Conservation (phyloP, 805 yeast species). For the Huiozyma sinensis region DNA sequence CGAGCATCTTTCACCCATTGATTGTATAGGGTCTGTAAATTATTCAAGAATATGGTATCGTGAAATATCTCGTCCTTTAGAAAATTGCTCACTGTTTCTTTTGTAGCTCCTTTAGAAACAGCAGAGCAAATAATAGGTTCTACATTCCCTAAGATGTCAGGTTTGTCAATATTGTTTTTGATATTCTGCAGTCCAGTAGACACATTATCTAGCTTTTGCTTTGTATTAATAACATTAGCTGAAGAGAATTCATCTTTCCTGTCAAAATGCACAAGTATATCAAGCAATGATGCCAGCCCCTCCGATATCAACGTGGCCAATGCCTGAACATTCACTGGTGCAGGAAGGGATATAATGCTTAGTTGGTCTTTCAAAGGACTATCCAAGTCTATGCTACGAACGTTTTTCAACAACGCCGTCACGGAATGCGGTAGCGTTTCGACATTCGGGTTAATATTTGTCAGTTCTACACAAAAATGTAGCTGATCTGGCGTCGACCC, state of each 20-base stretch:
- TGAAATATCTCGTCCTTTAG: slow-evolving; percentile 30
- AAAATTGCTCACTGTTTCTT: slow-evolving; percentile 15
- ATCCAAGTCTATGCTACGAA: slow-evolving; percentile 21
- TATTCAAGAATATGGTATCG: slow-evolving; percentile 53
- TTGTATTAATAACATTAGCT: slow-evolving; percentile 32
- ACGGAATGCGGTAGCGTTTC: neutral
- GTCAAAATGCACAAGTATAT: slow-evolving; percentile 26
- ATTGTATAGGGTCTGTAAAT: slow-evolving; percentile 58
- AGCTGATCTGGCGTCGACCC: too few species aligned
- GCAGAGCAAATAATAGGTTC: slow-evolving; percentile 42
- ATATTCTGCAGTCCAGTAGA: slow-evolving; percentile 56
- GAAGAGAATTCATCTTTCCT: slow-evolving; percentile 17
- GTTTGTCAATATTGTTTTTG: slow-evolving; percentile 57
- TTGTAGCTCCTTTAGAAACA: slow-evolving; percentile 27
- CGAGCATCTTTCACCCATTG: slow-evolving; percentile 63
- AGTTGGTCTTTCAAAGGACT: slow-evolving; percentile 26
- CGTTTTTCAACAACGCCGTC: slow-evolving; percentile 35
- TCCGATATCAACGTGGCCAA: slow-evolving; percentile 48
- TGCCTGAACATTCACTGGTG: slow-evolving; percentile 31
- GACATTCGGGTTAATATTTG: too few species aligned
- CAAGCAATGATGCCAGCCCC: slow-evolving; percentile 65
- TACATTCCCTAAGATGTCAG: slow-evolving; percentile 43
- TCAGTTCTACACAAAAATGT: too few species aligned
- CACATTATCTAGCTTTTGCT: slow-evolving; percentile 58
- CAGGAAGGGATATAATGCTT: slow-evolving; percentile 29